These are phyloP conservation scores for Trichomonas tenax DNA, from an alignment of 208 protist species.

Conservation along the genomic window DNA sequence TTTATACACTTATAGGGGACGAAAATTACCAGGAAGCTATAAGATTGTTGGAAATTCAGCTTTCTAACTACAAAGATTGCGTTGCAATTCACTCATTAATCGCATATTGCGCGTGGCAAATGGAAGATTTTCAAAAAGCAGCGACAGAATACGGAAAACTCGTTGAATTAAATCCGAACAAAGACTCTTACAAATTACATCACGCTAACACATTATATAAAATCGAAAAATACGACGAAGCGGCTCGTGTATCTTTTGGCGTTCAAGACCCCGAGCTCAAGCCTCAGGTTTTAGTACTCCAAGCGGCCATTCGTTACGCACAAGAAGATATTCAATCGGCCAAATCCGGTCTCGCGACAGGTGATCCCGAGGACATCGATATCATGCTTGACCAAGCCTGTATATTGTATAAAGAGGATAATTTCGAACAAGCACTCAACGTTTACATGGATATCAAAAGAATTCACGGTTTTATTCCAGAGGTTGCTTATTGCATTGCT, in stretches of 20 bases:
- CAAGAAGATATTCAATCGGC: background rate
- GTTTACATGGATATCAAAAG: background rate
- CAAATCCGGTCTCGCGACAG: background rate
- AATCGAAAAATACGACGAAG: constrained; percentile 58
- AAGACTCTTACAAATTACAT: constrained; percentile 80
- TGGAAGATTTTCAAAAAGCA: constrained; percentile 2
- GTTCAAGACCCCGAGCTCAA: background rate
- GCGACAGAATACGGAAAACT: constrained; percentile 15
- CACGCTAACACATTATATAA: constrained; percentile 80
- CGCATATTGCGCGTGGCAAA: background rate
- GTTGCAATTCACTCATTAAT: background rate
- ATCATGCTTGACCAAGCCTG: background rate
- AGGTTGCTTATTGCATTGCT: background rate
- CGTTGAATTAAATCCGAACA: constrained; percentile 56
- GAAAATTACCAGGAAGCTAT: background rate
- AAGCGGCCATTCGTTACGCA: background rate
- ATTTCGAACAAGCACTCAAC: background rate
- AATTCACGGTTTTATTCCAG: background rate
- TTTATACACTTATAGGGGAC: background rate
- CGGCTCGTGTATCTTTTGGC: background rate
- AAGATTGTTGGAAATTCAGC: background rate
- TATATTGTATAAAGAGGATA: background rate
- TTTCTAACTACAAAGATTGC: background rate
- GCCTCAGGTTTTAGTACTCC: background rate
- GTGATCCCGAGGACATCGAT: background rate